Conservation (phyloP, 768 basidiomycete genomes). For the Rhodotorula graminis region DNA sequence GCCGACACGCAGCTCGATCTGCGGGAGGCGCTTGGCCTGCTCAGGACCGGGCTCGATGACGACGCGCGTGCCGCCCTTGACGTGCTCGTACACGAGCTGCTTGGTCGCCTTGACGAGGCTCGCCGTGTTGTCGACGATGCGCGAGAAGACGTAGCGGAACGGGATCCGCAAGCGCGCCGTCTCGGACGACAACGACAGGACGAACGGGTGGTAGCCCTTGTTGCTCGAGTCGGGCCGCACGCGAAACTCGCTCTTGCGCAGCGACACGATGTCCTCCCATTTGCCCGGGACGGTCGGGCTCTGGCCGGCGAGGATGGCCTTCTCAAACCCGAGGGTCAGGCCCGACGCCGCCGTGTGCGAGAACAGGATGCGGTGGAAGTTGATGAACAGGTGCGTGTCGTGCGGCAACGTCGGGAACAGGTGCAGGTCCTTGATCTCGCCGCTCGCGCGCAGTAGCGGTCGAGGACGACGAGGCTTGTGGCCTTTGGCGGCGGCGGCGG, state of each 20-base stretch:
- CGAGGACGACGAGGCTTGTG: slow-evolving; percentile 4
- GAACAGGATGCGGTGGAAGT: slow-evolving; percentile 37
- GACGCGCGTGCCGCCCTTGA: slow-evolving; percentile 54
- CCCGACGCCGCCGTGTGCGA: slow-evolving; percentile 20
- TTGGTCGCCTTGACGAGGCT: slow-evolving; percentile 68
- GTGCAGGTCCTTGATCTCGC: slow-evolving; percentile 22
- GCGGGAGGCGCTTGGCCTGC: slow-evolving; percentile 65
- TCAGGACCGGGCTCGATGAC: slow-evolving; percentile 66
- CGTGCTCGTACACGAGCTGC: slow-evolving; percentile 61
- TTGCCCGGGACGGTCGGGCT: slow-evolving; percentile 51
- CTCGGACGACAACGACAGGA: slow-evolving; percentile 57
- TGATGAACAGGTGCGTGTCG: slow-evolving; percentile 46
- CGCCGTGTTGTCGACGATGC: slow-evolving; percentile 66
- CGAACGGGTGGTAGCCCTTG: slow-evolving; percentile 26
- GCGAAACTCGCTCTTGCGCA: slow-evolving; percentile 51
- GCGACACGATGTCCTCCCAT: slow-evolving; percentile 70
- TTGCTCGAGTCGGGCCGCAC: slow-evolving; percentile 43
- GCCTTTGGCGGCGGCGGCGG: background rate
- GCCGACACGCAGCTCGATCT: slow-evolving; percentile 58
- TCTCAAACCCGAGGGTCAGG: slow-evolving; percentile 50
- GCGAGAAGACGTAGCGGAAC: slow-evolving; percentile 66
- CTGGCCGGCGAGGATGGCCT: slow-evolving; percentile 56
- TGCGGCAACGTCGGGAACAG: slow-evolving; percentile 47
- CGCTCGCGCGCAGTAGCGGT: slow-evolving; percentile 18
- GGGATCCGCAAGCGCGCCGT: slow-evolving; percentile 74